Percentiles rank a stretch among this genome's conserved stretches.
Evolutionary conservation across 345 rosid genomes (phyloP).

Genomic region (Microthlaspi erraticum): DNA sequence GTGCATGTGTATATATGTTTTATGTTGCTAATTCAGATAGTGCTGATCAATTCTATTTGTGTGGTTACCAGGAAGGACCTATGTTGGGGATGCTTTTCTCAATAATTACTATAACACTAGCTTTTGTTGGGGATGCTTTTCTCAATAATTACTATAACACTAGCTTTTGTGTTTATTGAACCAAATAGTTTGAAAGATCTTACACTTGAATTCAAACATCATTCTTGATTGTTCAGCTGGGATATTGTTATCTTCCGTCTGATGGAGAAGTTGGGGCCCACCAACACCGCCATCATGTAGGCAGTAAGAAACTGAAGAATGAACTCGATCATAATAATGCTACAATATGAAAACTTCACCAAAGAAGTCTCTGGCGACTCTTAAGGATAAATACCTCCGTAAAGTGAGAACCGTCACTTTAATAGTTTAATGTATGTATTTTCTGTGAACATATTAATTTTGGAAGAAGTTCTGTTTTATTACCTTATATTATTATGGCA

Average conservation of each 20-base stretch:
- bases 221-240: constrained; percentile 71
- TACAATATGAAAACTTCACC: constrained; percentile 51
- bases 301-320: constrained; percentile 63
- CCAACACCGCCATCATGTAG: constrained; percentile 56
- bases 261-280: constrained; percentile 71
- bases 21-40: constrained; percentile 1
- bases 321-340: constrained; percentile 49
- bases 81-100: constrained; percentile 98
- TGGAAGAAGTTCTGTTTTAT: not conserved
- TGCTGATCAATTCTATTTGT: constrained; percentile 25
- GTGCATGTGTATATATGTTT: not conserved
- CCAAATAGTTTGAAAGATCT: not conserved
- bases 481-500: too few species aligned
- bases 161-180: not conserved
- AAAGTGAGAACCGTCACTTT: constrained; percentile 57
- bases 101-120: constrained; percentile 52
- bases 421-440: constrained; percentile 13
- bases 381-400: constrained; percentile 60
- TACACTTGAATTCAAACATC: constrained; percentile 38
- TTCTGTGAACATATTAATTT: not conserved
- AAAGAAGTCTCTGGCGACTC: constrained; percentile 49
- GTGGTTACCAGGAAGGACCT: constrained; percentile 82
- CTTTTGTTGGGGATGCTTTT: constrained; percentile 49
- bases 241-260: constrained; percentile 88
- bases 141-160: constrained; percentile 59